These are phyloP conservation scores for Suhomyces bribrorum DNA, from an alignment of 1,139 yeast species.

Conservation along the genomic window DNA sequence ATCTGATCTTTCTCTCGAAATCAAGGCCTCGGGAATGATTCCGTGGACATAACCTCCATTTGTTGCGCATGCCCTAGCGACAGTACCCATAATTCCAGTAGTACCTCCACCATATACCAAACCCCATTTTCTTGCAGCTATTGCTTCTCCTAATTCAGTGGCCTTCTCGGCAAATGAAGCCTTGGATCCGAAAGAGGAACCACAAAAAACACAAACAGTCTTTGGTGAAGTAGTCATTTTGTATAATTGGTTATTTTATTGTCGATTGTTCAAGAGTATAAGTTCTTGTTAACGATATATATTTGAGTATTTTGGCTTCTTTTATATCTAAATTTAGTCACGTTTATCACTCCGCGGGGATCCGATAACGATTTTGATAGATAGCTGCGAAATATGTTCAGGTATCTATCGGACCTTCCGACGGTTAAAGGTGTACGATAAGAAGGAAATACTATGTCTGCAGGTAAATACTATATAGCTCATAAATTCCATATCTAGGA, in stretches of 20 bases:
- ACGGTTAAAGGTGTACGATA: no score
- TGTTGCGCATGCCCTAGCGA: constrained; percentile 71
- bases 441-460: no score
- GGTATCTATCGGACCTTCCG: no score
- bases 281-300: no score
- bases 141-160: constrained; percentile 53
- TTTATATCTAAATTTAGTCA: constrained; percentile 2
- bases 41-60: constrained; percentile 81
- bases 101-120: constrained; percentile 92
- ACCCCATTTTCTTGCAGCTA: constrained; percentile 68
- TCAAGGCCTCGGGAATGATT: constrained; percentile 80
- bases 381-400: no score
- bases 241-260: not conserved
- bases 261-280: no score
- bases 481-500: no score
- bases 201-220: constrained; percentile 81
- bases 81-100: constrained; percentile 82
- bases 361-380: not conserved
- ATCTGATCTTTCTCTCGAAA: constrained; percentile 66
- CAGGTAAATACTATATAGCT: no score
- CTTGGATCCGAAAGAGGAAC: constrained; percentile 72
- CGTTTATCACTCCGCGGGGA: constrained; percentile 7
- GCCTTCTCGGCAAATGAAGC: constrained; percentile 57
- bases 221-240: constrained; percentile 32
- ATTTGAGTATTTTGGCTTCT: not conserved